These are phyloP conservation scores for Jacaranda copaia DNA, from an alignment of 257 asterid species.

Conservation along the genomic window DNA sequence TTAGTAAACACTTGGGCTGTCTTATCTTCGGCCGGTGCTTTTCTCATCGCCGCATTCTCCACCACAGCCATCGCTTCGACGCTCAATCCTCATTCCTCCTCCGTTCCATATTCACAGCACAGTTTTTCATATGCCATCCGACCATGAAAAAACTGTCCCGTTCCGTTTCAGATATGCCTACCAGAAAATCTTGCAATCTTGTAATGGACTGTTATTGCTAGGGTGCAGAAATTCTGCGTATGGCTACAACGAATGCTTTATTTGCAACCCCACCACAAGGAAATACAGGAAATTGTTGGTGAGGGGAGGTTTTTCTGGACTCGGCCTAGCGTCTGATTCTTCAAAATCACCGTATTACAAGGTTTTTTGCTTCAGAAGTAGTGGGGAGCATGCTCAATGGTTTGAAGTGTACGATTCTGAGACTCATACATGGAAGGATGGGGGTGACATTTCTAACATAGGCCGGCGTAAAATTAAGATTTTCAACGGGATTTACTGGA, in stretches of 20 bases:
- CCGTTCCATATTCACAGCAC: neutral
- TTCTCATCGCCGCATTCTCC: neutral
- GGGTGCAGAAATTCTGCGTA: neutral
- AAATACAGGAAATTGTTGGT: neutral
- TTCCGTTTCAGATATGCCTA: neutral
- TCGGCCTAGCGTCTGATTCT: slow-evolving; percentile 30
- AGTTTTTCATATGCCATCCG: neutral
- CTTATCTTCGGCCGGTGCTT: neutral
- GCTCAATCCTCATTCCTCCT: slow-evolving; percentile 28
- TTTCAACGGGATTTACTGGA: slow-evolving; percentile 24
- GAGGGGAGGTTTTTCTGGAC: neutral
- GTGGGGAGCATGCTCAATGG: neutral
- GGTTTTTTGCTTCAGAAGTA: slow-evolving; percentile 1
- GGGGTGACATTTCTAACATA: neutral
- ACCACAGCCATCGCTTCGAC: neutral
- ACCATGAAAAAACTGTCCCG: neutral
- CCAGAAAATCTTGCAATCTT: slow-evolving; percentile 12
- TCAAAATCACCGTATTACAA: slow-evolving; percentile 24
- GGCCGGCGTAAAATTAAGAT: neutral
- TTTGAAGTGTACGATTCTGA: slow-evolving; percentile 19
- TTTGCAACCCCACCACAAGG: slow-evolving; percentile 24
- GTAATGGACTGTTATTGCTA: slow-evolving; percentile 18
- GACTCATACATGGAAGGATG: neutral
- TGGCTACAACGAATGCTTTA: neutral
- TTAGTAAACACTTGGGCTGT: slow-evolving; percentile 19